phyloP scores from a whole-genome alignment of 2,329 filamentous ascomycete genomes.

The Polychaeton citri region DNA sequence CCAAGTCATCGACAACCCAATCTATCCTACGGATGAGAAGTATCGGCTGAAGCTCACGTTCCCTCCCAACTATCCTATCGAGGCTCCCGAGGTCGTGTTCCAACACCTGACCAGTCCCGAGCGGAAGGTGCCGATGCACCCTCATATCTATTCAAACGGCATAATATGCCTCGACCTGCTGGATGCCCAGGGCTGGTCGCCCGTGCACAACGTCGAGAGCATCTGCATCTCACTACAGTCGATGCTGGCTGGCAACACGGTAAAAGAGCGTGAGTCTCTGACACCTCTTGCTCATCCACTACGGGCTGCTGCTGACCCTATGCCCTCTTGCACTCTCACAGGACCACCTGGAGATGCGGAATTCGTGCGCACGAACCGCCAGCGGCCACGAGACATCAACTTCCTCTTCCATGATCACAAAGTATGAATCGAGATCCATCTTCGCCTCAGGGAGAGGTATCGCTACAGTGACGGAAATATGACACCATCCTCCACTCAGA shows the following conservation, averaged over 20 bases:
- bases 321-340: conserved; percentile 4
- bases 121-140: conserved; percentile 74
- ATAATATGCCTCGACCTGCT: conserved; percentile 96
- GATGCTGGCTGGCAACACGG: conserved; percentile 92
- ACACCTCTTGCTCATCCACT: too few species aligned
- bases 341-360: conserved; percentile 73
- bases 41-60: conserved; percentile 86
- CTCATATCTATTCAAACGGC: conserved; percentile 95
- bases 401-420: conserved; percentile 88
- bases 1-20: conserved; percentile 79
- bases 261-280: conserved; percentile 55
- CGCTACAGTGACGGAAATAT: too few species aligned
- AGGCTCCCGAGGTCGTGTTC: conserved; percentile 91
- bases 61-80: conserved; percentile 75
- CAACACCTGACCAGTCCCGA: conserved; percentile 41
- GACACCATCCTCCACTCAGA: too few species aligned
- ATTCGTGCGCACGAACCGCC: conserved; percentile 69
- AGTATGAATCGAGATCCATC: too few species aligned
- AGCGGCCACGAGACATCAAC: conserved; percentile 73
- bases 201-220: conserved; percentile 92
- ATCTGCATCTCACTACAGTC: conserved; percentile 96
- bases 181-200: conserved; percentile 79
- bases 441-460: too few species aligned
- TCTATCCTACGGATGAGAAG: conserved; percentile 60
- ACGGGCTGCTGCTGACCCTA: too few species aligned